phyloP scores from a whole-genome alignment of 2,329 filamentous ascomycete species.

The Trichoderma koningii region DNA sequence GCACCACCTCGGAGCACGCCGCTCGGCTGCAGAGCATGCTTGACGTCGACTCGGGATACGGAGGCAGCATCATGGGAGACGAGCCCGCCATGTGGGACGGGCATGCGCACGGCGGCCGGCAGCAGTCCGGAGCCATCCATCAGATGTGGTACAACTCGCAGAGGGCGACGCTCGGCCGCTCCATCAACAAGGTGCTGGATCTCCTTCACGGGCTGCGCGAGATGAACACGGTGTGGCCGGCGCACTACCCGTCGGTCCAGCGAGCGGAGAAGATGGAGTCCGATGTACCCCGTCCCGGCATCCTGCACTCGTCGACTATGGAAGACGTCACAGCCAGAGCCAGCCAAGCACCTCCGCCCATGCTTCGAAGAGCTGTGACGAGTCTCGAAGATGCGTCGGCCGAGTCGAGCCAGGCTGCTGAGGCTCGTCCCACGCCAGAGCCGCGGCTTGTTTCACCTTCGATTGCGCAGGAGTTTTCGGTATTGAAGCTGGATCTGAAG shows the following conservation, averaged over 20 bases:
- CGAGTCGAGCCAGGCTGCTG: conserved; percentile 74
- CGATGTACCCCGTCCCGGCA: conserved; percentile 59
- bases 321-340: conserved; percentile 49
- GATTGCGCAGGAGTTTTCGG: conserved; percentile 92
- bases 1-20: conserved; percentile 78
- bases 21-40: conserved; percentile 78
- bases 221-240: conserved; percentile 90
- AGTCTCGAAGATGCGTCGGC: conserved; percentile 57
- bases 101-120: conserved; percentile 46
- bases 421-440: conserved; percentile 63
- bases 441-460: conserved; percentile 87
- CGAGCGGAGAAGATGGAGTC: conserved; percentile 51
- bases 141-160: conserved; percentile 96
- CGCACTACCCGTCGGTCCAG: conserved; percentile 87
- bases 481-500: conserved; percentile 92
- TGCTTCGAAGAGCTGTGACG: conserved; percentile 64
- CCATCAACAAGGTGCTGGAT: conserved; percentile 84
- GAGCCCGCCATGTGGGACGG: conserved; percentile 48
- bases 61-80: conserved; percentile 72
- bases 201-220: conserved; percentile 80
- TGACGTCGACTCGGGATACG: conserved; percentile 89
- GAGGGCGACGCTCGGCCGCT: conserved; percentile 79
- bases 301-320: conserved; percentile 64
- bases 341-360: conserved; percentile 48
- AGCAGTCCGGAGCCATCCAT: conserved; percentile 79